These are phyloP conservation scores for Colletotrichum falcatum DNA, from an alignment of 2,329 filamentous ascomycete species.

Conservation along the genomic window DNA sequence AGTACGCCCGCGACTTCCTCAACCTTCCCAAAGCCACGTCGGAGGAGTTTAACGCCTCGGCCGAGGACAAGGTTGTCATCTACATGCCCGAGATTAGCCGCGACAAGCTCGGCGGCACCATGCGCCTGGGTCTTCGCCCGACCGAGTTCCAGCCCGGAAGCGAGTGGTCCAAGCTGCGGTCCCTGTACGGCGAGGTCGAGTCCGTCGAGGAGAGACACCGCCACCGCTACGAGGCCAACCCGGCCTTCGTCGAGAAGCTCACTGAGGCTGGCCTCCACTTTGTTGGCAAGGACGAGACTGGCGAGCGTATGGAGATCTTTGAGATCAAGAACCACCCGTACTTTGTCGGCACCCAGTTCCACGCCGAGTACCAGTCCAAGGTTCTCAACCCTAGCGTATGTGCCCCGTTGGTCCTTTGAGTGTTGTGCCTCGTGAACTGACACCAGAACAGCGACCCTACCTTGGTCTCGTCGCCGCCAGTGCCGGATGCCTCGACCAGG, in stretches of 20 bases:
- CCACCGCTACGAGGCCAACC: constrained; percentile 93
- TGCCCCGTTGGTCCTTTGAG: constrained; percentile 53
- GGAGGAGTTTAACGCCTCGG: constrained; percentile 66
- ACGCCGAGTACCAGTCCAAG: constrained; percentile 85
- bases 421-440: constrained; percentile 67
- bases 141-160: constrained; percentile 80
- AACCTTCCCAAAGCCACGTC: constrained; percentile 68
- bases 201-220: constrained; percentile 81
- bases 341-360: constrained; percentile 85
- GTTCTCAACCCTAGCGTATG: constrained; percentile 74
- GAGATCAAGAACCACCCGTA: constrained; percentile 87
- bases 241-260: constrained; percentile 76
- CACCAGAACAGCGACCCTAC: constrained; percentile 64
- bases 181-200: constrained; percentile 73
- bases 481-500: constrained; percentile 70
- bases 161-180: constrained; percentile 83
- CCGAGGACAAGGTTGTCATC: constrained; percentile 80
- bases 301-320: constrained; percentile 84
- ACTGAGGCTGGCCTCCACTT: constrained; percentile 78
- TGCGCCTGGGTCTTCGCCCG: constrained; percentile 82
- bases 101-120: constrained; percentile 84
- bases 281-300: constrained; percentile 82
- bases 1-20: constrained; percentile 83
- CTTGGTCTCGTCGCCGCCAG: constrained; percentile 87
- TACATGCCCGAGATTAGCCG: constrained; percentile 92